Evolutionary conservation across 2,329 filamentous ascomycete species (phyloP).

Genomic region (Pseudogymnoascus sp.): DNA sequence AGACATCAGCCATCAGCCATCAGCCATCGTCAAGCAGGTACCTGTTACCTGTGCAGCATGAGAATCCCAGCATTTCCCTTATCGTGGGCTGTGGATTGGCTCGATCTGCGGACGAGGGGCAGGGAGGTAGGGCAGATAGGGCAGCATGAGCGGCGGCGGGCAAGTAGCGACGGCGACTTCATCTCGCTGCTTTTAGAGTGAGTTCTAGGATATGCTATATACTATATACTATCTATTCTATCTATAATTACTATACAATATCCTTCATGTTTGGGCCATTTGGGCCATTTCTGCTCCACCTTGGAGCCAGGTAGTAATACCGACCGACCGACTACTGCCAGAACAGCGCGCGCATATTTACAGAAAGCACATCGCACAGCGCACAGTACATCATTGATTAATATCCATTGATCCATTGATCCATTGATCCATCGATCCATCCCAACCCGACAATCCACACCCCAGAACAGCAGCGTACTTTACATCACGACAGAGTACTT

Average conservation of each 20-base stretch:
- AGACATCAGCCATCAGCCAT: neutral
- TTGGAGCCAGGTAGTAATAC: too few species aligned
- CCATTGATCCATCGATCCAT: neutral
- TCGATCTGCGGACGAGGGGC: neutral
- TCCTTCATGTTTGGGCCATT: too few species aligned
- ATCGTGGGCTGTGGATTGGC: neutral
- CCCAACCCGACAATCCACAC: neutral
- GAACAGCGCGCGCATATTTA: too few species aligned
- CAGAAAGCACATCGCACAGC: too few species aligned
- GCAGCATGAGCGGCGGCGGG: neutral
- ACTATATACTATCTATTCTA: too few species aligned
- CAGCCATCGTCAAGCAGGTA: constrained; percentile 7
- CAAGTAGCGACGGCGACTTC: neutral
- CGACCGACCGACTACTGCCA: too few species aligned
- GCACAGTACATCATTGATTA: too few species aligned
- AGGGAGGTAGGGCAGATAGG: neutral
- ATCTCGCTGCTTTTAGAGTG: neutral
- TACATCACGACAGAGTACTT: neutral
- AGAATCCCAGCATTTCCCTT: neutral
- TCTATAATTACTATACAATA: too few species aligned
- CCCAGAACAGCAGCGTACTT: neutral
- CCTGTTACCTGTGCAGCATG: neutral
- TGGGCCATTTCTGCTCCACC: too few species aligned
- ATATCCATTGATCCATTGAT: too few species aligned
- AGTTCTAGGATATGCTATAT: neutral